Evolutionary conservation across 1,139 yeast genomes (phyloP).

Genomic region (Blastobotrys malaysiensis): DNA sequence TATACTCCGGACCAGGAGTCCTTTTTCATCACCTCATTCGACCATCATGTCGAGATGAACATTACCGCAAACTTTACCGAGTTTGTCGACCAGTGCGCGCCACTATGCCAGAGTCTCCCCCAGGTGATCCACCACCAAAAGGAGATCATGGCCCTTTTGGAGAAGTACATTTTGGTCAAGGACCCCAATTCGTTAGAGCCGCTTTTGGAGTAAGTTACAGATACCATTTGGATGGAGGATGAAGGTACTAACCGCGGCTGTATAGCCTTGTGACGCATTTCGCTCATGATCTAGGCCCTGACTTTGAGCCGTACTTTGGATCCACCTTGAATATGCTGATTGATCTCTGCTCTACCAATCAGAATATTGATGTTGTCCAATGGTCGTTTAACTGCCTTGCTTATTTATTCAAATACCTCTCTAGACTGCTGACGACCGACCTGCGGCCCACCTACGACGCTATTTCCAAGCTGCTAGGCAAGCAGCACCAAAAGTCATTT

Average conservation of each 20-base stretch:
- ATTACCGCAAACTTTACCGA: constrained; percentile 67
- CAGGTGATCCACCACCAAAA: constrained; percentile 70
- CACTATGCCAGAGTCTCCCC: constrained; percentile 64
- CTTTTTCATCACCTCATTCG: constrained; percentile 70
- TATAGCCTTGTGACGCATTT: constrained; percentile 62
- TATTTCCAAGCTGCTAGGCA: constrained; percentile 57
- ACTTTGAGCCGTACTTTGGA: constrained; percentile 67
- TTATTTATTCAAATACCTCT: constrained; percentile 79
- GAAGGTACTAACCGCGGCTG: neutral
- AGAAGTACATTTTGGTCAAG: constrained; percentile 45
- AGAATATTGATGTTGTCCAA: constrained; percentile 59
- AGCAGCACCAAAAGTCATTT: constrained; percentile 49
- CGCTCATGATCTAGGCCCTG: constrained; percentile 90
- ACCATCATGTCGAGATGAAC: constrained; percentile 86
- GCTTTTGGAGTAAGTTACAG: constrained; percentile 52
- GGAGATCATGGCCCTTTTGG: constrained; percentile 52
- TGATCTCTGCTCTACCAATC: constrained; percentile 34
- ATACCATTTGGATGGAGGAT: neutral
- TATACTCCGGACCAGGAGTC: constrained; percentile 53
- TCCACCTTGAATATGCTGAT: constrained; percentile 46
- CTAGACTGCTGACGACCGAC: constrained; percentile 57
- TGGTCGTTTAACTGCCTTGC: constrained; percentile 84
- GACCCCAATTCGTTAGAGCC: constrained; percentile 79
- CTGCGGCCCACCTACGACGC: constrained; percentile 62
- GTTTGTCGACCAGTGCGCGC: constrained; percentile 53